A percentile compares a stretch with the other conserved stretches of the same genome.
These are phyloP conservation scores for Podila clonocystis DNA, from an alignment of 192 early-diverging fungal species.

Conservation along the genomic window DNA sequence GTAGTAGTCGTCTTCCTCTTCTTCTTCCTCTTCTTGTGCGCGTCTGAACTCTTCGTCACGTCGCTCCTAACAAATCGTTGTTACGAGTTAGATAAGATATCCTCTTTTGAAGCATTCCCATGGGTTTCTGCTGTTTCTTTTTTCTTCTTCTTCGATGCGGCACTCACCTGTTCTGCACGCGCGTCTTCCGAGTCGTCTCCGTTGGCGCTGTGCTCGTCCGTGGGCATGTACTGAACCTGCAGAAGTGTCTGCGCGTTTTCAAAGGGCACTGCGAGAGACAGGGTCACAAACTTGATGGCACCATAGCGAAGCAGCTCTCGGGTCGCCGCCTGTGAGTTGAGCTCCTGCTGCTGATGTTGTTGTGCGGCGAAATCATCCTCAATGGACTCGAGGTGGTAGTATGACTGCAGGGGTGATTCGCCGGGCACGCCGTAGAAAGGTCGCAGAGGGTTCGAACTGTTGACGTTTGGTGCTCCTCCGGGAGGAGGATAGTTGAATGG, in stretches of 20 bases:
- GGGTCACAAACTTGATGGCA: conserved; percentile 67
- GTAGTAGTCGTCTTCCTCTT: conserved; percentile 45
- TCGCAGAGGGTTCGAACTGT: conserved; percentile 18
- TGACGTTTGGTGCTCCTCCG: conserved; percentile 29
- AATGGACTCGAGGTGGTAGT: conserved; percentile 15
- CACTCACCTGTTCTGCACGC: conserved; percentile 48
- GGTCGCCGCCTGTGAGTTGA: conserved; percentile 57
- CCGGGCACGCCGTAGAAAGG: conserved; percentile 25
- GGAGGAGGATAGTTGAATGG: conserved; percentile 39
- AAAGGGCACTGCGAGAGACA: conserved; percentile 70
- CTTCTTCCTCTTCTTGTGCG: conserved; percentile 14
- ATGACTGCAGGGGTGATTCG: conserved; percentile 31
- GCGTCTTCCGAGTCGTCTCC: conserved; percentile 1
- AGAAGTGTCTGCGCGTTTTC: conserved; percentile 74
- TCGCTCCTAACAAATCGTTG: background rate
- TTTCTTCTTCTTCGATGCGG: conserved; percentile 5
- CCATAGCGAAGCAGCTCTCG: conserved; percentile 72
- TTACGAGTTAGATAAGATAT: too few species aligned
- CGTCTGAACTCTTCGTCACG: conserved; percentile 42
- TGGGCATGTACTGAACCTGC: conserved; percentile 79
- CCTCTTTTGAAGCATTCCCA: too few species aligned
- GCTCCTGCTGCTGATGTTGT: conserved; percentile 1
- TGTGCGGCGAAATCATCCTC: conserved; percentile 10
- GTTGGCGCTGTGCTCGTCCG: conserved; percentile 37
- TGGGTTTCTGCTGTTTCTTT: too few species aligned